Base-by-base conservation (phyloP, 1,139 yeast genomes). In the Protomyces lactucae-debilis region DNA sequence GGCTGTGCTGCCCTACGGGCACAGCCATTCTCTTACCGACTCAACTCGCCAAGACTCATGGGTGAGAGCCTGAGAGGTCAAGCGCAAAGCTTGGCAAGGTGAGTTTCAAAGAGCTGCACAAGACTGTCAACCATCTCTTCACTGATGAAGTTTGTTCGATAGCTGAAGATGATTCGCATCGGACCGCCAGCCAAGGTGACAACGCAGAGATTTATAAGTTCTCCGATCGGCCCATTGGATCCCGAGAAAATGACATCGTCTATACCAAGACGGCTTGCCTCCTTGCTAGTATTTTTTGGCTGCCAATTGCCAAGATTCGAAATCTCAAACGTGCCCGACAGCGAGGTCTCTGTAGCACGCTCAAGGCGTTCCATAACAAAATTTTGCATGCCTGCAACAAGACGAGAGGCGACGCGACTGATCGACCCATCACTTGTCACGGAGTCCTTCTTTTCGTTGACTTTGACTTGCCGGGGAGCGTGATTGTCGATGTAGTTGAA, bases 141-240 rank as follows among this genome's bases (percentile, higher is more conserved):
- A 12, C 43, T 57, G 8, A 52, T 23, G 32, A 28, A 59, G 23
- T 57, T 52, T 16, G 37, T 45, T 10, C 52, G 53, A 12, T 40
- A 59, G 10, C 52, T 59, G 39, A 55, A 59, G 16, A 51, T 39
- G 35, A 59, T 8, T 12, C 54, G 53, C 63, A 59, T 59, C 21
- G 12, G 10, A n/a, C 63, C 63, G 2, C 53, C 63, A 3, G 63
- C 40, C 43, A 59, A 12, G 18, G 63, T 59, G n/a, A 43, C 57
- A 4, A 59, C 57, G 18, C 63, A 55, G n/a, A 59, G 32, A 16
- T 52, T 52, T 45, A 52, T 32, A 5, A 52, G 28, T 45, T 59
- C 63, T 1, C 63, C 63, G 10, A 59, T 43, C 9, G 57, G n/a
- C 5, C 57, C 53, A 40, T 59, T 59, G 12, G 43, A n/a, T 23